Evolutionary conservation across 208 protist genomes (phyloP).

Genomic region (Trypanosoma lewisi): DNA sequence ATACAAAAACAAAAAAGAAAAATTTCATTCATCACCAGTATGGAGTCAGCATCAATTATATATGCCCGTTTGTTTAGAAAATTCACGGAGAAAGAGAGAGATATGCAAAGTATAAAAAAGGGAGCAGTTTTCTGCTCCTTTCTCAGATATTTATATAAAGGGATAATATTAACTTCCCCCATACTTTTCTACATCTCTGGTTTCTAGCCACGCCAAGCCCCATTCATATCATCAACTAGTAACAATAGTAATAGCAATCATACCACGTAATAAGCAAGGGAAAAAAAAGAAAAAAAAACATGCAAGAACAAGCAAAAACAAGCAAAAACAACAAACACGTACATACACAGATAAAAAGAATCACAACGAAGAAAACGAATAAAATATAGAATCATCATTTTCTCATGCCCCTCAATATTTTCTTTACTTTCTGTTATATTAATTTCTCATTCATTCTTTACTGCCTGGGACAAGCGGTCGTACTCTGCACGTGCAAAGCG

Average conservation of each 20-base stretch:
- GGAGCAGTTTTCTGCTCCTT: too few relatives aligned
- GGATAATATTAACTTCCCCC: too few relatives aligned
- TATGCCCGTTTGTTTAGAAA: background rate
- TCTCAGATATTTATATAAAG: too few relatives aligned
- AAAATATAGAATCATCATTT: too few relatives aligned
- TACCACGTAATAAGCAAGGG: background rate
- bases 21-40: too few relatives aligned
- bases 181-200: too few relatives aligned
- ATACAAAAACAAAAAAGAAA: too few relatives aligned
- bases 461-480: conserved; percentile 87
- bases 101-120: background rate
- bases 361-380: too few relatives aligned
- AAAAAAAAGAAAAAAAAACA: background rate
- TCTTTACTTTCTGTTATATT: background rate
- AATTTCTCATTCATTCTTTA: conserved; percentile 35
- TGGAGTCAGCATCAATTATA: too few relatives aligned
- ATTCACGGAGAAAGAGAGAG: background rate
- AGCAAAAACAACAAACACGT: background rate
- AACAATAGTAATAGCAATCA: background rate
- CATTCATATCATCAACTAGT: too few relatives aligned
- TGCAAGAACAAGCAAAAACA: background rate
- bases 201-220: too few relatives aligned
- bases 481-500: conserved; percentile 92
- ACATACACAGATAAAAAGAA: background rate
- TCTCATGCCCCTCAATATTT: background rate